These are phyloP conservation scores for Adansonia rubrostipa DNA, from an alignment of 441 rosid species.

Conservation along the genomic window DNA sequence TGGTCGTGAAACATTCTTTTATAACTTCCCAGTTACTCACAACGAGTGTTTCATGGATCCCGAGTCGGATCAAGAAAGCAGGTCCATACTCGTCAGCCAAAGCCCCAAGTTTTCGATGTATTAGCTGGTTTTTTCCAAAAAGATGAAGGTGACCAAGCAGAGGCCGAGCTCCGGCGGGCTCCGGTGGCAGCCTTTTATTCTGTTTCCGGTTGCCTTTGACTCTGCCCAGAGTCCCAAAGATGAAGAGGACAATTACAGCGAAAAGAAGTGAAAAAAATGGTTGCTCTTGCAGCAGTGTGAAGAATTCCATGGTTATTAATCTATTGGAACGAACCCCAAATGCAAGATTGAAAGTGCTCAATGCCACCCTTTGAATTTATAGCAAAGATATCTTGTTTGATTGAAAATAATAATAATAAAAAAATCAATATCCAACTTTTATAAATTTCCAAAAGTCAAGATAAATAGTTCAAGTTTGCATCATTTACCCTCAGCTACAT, in stretches of 20 bases:
- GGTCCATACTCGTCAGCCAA: constrained; percentile 52
- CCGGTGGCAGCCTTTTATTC: constrained; percentile 39
- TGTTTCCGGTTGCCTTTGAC: constrained; percentile 18
- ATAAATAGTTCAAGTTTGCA: no score
- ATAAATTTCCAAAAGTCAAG: no score
- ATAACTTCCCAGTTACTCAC: constrained; percentile 45
- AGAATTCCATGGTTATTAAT: constrained; percentile 20
- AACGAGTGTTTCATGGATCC: constrained; percentile 36
- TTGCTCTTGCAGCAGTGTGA: not conserved
- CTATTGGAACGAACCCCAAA: not conserved
- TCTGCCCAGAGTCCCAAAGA: not conserved
- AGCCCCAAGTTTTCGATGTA: constrained; percentile 37
- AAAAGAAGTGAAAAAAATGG: constrained; percentile 20
- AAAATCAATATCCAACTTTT: no score
- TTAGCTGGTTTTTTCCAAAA: constrained; percentile 27
- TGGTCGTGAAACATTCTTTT: constrained; percentile 47
- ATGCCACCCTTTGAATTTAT: not conserved
- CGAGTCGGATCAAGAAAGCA: constrained; percentile 41
- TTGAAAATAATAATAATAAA: no score
- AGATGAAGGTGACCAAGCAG: constrained; percentile 46
- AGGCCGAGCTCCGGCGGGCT: constrained; percentile 43
- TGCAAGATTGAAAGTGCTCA: not conserved
- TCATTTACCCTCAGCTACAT: no score
- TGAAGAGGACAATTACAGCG: constrained; percentile 6
- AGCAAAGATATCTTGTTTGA: not conserved